phyloP scores from a whole-genome alignment of 2,329 filamentous ascomycete species.

The Didymella segeticola region DNA sequence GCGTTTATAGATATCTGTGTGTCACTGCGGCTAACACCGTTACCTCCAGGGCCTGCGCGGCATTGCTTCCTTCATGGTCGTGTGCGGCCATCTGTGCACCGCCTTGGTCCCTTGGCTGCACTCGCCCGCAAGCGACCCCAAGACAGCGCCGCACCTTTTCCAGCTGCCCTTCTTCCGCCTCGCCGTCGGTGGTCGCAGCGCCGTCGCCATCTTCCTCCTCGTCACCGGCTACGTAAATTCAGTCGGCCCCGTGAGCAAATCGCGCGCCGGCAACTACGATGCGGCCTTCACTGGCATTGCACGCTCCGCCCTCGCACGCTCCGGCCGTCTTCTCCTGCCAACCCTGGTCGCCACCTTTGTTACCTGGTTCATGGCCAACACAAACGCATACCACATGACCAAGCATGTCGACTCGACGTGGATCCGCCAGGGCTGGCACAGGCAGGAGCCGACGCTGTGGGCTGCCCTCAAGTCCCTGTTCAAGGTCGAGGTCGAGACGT shows the following conservation, averaged over 20 bases:
- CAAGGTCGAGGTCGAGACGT: conserved; percentile 43
- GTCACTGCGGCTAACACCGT: conserved; percentile 30
- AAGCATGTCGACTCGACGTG: conserved; percentile 66
- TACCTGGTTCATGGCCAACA: conserved; percentile 63
- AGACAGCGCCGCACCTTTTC: conserved; percentile 57
- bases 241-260: conserved; percentile 65
- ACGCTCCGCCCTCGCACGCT: conserved; percentile 64
- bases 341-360: conserved; percentile 62
- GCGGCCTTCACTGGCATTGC: conserved; percentile 62
- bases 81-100: conserved; percentile 52
- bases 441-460: conserved; percentile 44
- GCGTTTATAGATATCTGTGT: no score
- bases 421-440: conserved; percentile 55
- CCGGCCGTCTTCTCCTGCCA: conserved; percentile 65
- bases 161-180: conserved; percentile 67
- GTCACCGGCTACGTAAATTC: conserved; percentile 72
- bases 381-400: conserved; percentile 64
- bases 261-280: conserved; percentile 61
- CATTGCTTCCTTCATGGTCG: conserved; percentile 52
- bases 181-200: conserved; percentile 58
- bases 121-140: conserved; percentile 50
- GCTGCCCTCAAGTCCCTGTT: conserved; percentile 41
- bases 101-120: conserved; percentile 52
- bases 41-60: conserved; percentile 50
- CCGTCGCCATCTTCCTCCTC: conserved; percentile 50